A percentile compares a stretch with the other conserved stretches of the same genome.
Conservation (phyloP, 108 stramenopile genomes). For the Hondaea fermentalgiana region DNA sequence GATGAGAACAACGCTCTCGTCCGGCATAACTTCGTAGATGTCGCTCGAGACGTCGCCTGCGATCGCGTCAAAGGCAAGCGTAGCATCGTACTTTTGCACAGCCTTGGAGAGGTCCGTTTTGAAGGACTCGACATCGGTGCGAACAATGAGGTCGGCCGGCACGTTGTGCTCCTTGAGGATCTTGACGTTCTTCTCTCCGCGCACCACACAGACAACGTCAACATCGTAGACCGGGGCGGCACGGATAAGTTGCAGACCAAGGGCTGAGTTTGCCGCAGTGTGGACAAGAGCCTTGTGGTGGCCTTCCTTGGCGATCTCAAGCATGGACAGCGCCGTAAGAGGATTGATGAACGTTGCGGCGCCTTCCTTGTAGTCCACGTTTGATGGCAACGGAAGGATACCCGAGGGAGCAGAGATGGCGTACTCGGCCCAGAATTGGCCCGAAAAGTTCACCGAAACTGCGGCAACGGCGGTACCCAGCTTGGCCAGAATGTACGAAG, state of each 20-base stretch:
- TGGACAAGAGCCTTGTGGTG: slow-evolving; percentile 42
- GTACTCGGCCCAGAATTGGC: slow-evolving; percentile 47
- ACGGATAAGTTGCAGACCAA: slow-evolving; percentile 52
- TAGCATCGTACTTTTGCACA: slow-evolving; percentile 44
- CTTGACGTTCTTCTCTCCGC: slow-evolving; percentile 46
- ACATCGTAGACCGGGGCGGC: slow-evolving; percentile 29
- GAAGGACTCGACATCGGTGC: slow-evolving; percentile 28
- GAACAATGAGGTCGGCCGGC: slow-evolving; percentile 42
- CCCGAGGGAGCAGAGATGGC: slow-evolving; percentile 20
- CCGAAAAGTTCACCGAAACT: slow-evolving; percentile 24
- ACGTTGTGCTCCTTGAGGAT: slow-evolving; percentile 41
- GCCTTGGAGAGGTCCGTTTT: slow-evolving; percentile 39
- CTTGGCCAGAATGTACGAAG: slow-evolving; percentile 18
- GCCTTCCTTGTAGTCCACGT: slow-evolving; percentile 47
- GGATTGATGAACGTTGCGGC: slow-evolving; percentile 54
- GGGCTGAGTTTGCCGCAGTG: slow-evolving; percentile 50
- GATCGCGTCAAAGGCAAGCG: slow-evolving; percentile 56
- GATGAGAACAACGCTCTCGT: slow-evolving; percentile 33
- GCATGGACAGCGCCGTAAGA: slow-evolving; percentile 48
- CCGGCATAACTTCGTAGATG: slow-evolving; percentile 40
- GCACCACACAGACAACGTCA: slow-evolving; percentile 50
- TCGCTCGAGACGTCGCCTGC: slow-evolving; percentile 42
- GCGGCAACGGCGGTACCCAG: slow-evolving; percentile 37
- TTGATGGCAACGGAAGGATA: slow-evolving; percentile 41
- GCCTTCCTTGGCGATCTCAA: slow-evolving; percentile 39